Percentiles rank a stretch among this genome's conserved stretches.
These are phyloP conservation scores for Bonia amplexicaulis DNA, from an alignment of 176 grass and related monocot species.

Conservation along the genomic window DNA sequence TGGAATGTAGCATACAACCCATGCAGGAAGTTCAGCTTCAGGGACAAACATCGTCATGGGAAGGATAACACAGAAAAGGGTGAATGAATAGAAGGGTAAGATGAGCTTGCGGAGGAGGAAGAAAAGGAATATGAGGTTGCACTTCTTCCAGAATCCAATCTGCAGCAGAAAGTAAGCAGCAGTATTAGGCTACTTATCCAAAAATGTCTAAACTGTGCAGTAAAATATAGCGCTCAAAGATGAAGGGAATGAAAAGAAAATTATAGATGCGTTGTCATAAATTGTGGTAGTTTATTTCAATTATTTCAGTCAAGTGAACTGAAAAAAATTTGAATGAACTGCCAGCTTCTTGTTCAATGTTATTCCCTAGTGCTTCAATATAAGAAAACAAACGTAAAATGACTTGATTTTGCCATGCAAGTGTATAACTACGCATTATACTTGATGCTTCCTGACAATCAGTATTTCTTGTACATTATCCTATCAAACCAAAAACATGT, in stretches of 20 bases:
- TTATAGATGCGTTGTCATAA: background rate
- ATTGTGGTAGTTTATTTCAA: background rate
- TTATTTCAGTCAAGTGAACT: background rate
- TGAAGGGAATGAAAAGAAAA: background rate
- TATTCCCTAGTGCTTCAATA: background rate
- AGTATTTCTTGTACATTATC: background rate
- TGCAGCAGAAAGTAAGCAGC: slow-evolving; percentile 37
- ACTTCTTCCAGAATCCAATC: slow-evolving; percentile 89
- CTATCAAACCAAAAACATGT: background rate
- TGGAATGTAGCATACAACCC: slow-evolving; percentile 90
- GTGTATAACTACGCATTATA: background rate
- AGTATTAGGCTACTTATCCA: slow-evolving; percentile 11
- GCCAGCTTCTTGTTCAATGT: background rate
- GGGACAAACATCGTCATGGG: slow-evolving; percentile 88
- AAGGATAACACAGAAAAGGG: slow-evolving; percentile 79
- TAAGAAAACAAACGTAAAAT: background rate
- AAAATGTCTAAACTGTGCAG: background rate
- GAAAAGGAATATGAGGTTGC: slow-evolving; percentile 84
- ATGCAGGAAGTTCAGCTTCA: slow-evolving; percentile 70
- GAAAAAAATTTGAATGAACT: background rate
- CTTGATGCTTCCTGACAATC: background rate
- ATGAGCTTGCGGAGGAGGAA: slow-evolving; percentile 88
- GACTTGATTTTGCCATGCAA: background rate
- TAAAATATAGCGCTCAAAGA: background rate
- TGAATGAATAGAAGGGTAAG: slow-evolving; percentile 85